Conservation (phyloP, 129 eudicot genomes). For the Artemisia argyi region DNA sequence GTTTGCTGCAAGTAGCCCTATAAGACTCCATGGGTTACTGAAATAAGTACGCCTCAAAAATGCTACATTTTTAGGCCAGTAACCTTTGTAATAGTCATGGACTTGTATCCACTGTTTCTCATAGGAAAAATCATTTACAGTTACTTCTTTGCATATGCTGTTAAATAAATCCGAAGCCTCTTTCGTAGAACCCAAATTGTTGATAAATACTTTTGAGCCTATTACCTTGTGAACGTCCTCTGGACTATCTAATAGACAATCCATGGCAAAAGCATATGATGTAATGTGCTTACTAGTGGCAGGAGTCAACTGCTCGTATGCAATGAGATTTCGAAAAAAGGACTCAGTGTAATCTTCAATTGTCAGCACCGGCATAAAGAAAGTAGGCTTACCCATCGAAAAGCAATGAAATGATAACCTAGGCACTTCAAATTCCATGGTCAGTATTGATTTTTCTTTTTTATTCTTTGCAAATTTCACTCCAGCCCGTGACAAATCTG, state of each 20-base stretch:
- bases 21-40: neutral
- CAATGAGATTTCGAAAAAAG: too few species aligned
- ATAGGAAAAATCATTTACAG: neutral
- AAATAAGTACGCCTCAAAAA: too few species aligned
- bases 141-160: slow-evolving; percentile 12
- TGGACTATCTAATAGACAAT: neutral
- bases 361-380: neutral
- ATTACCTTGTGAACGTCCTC: slow-evolving; percentile 1
- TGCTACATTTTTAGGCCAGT: neutral
- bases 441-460: neutral
- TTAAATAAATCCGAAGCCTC: slow-evolving; percentile 8
- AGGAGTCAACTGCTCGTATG: too few species aligned
- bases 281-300: neutral
- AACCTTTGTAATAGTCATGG: neutral
- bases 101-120: neutral
- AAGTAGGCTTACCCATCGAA: neutral
- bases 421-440: neutral
- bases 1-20: neutral
- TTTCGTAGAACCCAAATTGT: slow-evolving; percentile 2
- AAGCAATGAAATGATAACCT: too few species aligned
- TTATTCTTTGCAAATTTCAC: slow-evolving; percentile 4
- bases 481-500: neutral
- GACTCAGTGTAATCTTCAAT: slow-evolving; percentile 7
- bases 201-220: neutral
- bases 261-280: slow-evolving; percentile 13